phyloP scores from a whole-genome alignment of 2,329 filamentous ascomycete genomes.

The Triangularia verruculosa region DNA sequence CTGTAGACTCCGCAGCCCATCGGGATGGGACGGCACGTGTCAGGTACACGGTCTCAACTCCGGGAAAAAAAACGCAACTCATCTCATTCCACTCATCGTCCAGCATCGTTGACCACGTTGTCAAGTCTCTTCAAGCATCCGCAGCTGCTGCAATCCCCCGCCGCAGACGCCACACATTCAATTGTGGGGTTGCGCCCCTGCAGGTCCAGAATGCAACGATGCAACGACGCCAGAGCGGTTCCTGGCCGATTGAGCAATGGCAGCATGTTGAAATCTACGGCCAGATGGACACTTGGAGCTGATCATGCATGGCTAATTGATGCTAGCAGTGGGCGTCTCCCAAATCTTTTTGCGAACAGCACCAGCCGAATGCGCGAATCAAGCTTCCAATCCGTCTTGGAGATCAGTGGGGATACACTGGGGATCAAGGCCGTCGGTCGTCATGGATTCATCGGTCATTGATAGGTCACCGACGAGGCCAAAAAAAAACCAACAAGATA shows the following conservation, averaged over 20 bases:
- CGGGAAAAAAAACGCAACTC: background rate
- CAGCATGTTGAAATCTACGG: background rate
- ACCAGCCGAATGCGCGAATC: background rate
- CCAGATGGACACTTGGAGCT: background rate
- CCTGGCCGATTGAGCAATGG: background rate
- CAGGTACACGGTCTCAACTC: too few species aligned
- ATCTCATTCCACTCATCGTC: background rate
- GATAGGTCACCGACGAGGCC: background rate
- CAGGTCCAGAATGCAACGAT: background rate
- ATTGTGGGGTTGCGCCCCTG: background rate
- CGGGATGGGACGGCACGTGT: background rate
- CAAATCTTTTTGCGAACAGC: background rate
- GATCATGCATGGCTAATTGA: background rate
- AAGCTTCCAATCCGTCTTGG: background rate
- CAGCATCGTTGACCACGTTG: background rate
- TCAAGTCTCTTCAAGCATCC: background rate
- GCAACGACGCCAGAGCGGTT: background rate
- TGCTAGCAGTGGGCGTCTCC: background rate
- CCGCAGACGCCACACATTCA: background rate
- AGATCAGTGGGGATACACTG: background rate
- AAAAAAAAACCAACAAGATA: background rate
- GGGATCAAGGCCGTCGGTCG: background rate
- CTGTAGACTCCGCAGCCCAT: background rate
- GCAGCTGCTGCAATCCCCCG: background rate
- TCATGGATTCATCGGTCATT: background rate